Conservation (phyloP, 2,329 filamentous ascomycete genomes). For the Aspergillus texensis region DNA sequence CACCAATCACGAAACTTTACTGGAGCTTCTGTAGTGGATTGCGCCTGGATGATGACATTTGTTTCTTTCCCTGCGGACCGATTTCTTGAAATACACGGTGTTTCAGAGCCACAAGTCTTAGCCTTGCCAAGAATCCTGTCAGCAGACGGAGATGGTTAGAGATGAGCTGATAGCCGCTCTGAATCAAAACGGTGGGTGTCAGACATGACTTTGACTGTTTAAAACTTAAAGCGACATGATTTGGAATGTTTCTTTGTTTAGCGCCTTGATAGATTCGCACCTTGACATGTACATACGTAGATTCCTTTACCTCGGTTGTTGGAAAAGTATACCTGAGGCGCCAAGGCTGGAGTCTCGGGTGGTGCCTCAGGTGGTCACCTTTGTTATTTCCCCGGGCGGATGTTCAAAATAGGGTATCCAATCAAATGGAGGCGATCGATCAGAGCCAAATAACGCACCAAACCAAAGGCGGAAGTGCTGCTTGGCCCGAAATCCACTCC, state of each 20-base stretch:
- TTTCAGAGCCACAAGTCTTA: too few relatives aligned
- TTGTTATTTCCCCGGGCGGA: background rate
- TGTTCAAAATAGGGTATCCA: constrained; percentile 7
- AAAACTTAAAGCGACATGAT: too few relatives aligned
- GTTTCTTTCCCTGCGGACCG: too few relatives aligned
- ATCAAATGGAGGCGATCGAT: constrained; percentile 16
- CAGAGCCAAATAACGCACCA: constrained; percentile 1
- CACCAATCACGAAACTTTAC: too few relatives aligned
- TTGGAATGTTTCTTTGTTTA: background rate
- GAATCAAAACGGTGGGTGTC: too few relatives aligned
- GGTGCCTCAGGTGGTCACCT: background rate
- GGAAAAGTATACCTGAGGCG: background rate
- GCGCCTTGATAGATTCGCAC: background rate
- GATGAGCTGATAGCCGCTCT: too few relatives aligned
- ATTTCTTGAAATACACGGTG: too few relatives aligned
- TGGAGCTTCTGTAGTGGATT: too few relatives aligned
- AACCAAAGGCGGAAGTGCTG: background rate
- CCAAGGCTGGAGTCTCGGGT: background rate
- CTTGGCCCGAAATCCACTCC: background rate
- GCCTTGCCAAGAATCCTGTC: too few relatives aligned
- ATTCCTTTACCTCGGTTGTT: background rate
- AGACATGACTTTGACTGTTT: too few relatives aligned
- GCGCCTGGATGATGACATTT: too few relatives aligned
- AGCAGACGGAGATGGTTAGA: too few relatives aligned
- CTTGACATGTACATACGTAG: background rate